Base-by-base conservation (phyloP, 371 early-diverging fungal species). In the Mortierella sp. region DNA sequence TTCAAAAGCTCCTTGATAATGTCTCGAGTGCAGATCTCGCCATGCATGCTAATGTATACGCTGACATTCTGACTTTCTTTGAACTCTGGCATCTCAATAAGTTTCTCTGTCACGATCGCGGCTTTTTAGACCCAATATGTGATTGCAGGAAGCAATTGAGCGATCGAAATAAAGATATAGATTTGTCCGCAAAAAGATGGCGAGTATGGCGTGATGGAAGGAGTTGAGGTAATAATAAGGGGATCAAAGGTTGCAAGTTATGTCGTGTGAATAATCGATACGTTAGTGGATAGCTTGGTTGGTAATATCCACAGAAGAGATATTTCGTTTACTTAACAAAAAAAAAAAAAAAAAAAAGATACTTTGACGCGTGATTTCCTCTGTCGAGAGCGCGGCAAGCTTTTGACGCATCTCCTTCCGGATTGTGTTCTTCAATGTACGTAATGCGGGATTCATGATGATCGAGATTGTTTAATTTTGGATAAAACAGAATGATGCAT, bases 31-130 rank as follows among this genome's bases (percentile, higher is more conserved):
- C 85, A 70, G 21, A 92, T 87, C 73, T 93, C 94, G 19, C 89
- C 85, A 3, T 89, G 88, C 88, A 91, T 89, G 70, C 90, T 91
- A 61, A 92, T 87, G 61, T 89, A 93, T n/a, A 92, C 85, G 45
- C 92, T 90, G 43, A 93, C 70, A 63, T 83, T 83, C 53, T 85
- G 84, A 64, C 88, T 88, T 5, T 76, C 63, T 24, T 87, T 69
- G 67, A 88, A 93, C 16, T 67, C 82, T 3, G 85, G 83, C 40
- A 89, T 65, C 8, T 69, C 53, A 21, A 90, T 59, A 19, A 92
- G 78, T 38, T 85, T 84, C 38, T 89, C 77, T 28, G 85, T 77
- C 7, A 92, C 89, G 28, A 75, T 75, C 8, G 79, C 77, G 24
- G 90, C 90, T 91, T 21, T 24, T 53, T 53, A 50, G 6, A 50